These are phyloP conservation scores for Talaromyces adpressus DNA, from an alignment of 495 filamentous ascomycete genomes.

Conservation along the genomic window DNA sequence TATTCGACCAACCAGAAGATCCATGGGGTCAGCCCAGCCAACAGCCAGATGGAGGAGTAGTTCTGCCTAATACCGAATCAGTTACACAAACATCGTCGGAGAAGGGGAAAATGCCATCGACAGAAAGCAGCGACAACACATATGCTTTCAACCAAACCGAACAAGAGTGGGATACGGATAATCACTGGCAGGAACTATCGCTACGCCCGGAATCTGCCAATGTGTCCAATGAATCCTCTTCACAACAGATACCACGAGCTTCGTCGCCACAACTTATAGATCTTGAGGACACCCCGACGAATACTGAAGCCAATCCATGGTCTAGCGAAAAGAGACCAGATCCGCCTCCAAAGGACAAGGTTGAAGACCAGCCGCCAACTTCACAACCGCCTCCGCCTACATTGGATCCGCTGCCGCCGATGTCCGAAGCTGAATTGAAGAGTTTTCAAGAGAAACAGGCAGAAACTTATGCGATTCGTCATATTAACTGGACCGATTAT, in stretches of 20 bases:
- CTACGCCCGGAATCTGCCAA: not conserved
- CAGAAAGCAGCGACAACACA: not conserved
- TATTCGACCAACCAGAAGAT: slow-evolving; percentile 26
- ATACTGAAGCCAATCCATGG: slow-evolving; percentile 1
- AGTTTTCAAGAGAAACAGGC: slow-evolving; percentile 40
- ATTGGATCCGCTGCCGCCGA: not conserved
- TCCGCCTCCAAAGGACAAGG: not conserved
- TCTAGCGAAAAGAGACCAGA: slow-evolving; percentile 7
- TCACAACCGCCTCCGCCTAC: not conserved
- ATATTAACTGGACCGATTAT: slow-evolving; percentile 53
- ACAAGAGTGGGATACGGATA: slow-evolving; percentile 1
- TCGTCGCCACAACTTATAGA: slow-evolving; percentile 37
- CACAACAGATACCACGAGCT: slow-evolving; percentile 13
- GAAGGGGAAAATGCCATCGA: not conserved
- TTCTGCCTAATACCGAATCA: not conserved
- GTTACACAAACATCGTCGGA: not conserved
- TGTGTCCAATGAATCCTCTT: not conserved
- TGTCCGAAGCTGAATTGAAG: slow-evolving; percentile 29
- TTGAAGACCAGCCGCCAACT: not conserved
- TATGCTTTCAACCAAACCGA: not conserved
- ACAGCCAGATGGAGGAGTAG: not conserved
- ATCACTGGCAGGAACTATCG: slow-evolving; percentile 3
- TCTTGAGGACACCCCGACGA: slow-evolving; percentile 17
- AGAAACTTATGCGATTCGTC: slow-evolving; percentile 66
- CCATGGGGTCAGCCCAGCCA: slow-evolving; percentile 14